Conservation (phyloP, 75 land plant species). For the Cunninghamia lanceolata region DNA sequence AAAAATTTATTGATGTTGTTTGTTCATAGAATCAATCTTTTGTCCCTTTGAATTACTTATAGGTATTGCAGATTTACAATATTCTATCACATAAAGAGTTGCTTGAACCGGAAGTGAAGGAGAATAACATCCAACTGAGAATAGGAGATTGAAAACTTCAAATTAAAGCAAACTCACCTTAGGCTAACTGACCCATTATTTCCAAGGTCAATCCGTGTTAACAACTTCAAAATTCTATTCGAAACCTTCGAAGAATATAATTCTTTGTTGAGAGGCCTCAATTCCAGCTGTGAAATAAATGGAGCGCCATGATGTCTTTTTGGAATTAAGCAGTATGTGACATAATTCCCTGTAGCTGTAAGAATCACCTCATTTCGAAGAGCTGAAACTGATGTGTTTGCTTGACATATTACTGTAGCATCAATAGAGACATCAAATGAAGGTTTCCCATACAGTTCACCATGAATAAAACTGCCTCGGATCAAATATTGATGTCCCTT, state of each 20-base stretch:
- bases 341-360: constrained; percentile 8
- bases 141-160: not conserved
- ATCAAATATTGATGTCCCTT: constrained; percentile 21
- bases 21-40: not conserved
- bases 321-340: constrained; percentile 24
- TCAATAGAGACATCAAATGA: constrained; percentile 24
- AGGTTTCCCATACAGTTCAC: not conserved
- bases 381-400: constrained; percentile 10
- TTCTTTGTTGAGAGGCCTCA: constrained; percentile 25
- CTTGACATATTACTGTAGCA: constrained; percentile 14
- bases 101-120: not conserved
- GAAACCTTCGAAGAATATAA: not conserved
- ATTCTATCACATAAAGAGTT: not conserved
- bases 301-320: constrained; percentile 13
- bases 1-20: not conserved
- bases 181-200: not conserved
- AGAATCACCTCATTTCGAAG: constrained; percentile 24
- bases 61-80: not conserved
- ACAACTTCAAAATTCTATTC: constrained; percentile 19
- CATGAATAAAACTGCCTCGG: constrained; percentile 27
- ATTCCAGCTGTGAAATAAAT: constrained; percentile 29
- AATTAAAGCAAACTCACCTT: not conserved
- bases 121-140: not conserved
- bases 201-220: constrained; percentile 26
- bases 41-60: not conserved